A percentile compares a stretch with the other conserved stretches of the same genome.
Evolutionary conservation across 495 filamentous ascomycete species (phyloP).

Genomic region (Cercophora sp.): DNA sequence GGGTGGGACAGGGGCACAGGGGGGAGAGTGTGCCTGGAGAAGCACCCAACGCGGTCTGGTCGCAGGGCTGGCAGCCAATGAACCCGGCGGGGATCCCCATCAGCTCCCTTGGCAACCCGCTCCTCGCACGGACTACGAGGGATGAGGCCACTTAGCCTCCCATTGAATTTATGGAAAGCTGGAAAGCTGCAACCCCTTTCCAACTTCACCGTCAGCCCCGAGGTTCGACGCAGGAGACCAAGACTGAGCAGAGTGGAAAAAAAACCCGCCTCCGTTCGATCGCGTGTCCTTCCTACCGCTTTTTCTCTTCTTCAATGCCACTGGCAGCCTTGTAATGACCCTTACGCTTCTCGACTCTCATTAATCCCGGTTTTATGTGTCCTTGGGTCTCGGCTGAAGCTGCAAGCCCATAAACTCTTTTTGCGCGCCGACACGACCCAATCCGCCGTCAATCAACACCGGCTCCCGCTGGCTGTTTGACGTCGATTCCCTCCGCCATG

Average conservation of each 20-base stretch:
- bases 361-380: constrained; percentile 31
- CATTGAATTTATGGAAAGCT: constrained; percentile 22
- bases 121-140: constrained; percentile 12
- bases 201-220: constrained; percentile 14
- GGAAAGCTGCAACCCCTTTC: constrained; percentile 27
- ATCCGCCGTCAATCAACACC: constrained; percentile 4
- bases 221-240: constrained; percentile 19
- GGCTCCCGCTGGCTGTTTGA: constrained; percentile 15
- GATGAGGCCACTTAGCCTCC: constrained; percentile 34
- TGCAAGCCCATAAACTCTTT: constrained; percentile 2
- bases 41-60: background rate
- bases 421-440: constrained; percentile 4
- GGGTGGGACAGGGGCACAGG: background rate
- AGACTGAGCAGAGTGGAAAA: constrained; percentile 7
- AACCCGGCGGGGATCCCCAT: background rate
- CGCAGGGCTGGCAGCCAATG: constrained; percentile 2
- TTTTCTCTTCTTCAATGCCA: constrained; percentile 12
- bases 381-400: constrained; percentile 20
- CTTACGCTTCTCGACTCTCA: constrained; percentile 44
- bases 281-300: constrained; percentile 1
- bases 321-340: constrained; percentile 41
- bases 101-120: background rate
- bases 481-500: constrained; percentile 28
- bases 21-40: background rate
- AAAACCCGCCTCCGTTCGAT: constrained; percentile 10